Percentiles rank a stretch among this genome's conserved stretches.
phyloP scores from a whole-genome alignment of 2,329 filamentous ascomycete genomes.

The Uncinocarpus reesii region DNA sequence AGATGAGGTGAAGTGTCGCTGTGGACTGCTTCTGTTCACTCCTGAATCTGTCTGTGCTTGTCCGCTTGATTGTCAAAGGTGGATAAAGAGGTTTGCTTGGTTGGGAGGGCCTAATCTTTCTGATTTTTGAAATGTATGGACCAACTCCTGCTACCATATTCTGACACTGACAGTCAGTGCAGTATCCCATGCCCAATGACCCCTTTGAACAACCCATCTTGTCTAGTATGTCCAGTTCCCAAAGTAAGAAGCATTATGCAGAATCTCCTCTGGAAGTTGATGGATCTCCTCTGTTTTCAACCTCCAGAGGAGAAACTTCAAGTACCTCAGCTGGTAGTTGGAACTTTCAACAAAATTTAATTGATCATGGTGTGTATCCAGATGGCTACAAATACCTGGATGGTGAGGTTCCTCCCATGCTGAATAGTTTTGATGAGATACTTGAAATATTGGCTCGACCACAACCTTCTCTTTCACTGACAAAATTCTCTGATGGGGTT shows the following conservation, averaged over 20 bases:
- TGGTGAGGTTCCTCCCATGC: constrained; percentile 21
- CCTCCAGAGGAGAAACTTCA: not conserved
- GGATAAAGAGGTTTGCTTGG: constrained; percentile 13
- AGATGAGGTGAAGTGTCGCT: not conserved
- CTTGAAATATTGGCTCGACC: constrained; percentile 21
- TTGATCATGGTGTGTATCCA: constrained; percentile 28
- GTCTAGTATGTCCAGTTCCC: not conserved
- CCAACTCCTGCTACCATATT: not conserved
- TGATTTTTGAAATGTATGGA: constrained; percentile 16
- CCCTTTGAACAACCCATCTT: not conserved
- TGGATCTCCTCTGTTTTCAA: not conserved
- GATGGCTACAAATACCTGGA: constrained; percentile 20
- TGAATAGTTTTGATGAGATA: constrained; percentile 27
- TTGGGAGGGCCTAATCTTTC: constrained; percentile 13
- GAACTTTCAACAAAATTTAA: constrained; percentile 31
- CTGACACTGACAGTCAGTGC: not conserved
- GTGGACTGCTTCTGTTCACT: not conserved
- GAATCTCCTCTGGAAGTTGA: no score
- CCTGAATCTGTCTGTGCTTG: constrained; percentile 2
- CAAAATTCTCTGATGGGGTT: constrained; percentile 24
- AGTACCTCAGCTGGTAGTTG: constrained; percentile 23
- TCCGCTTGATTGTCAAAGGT: not conserved
- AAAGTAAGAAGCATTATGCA: constrained; percentile 7
- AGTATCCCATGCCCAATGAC: not conserved
- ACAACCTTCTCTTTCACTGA: constrained; percentile 31